These are phyloP conservation scores for Kazachstania sp. DNA, from an alignment of 1,139 yeast species.

Conservation along the genomic window DNA sequence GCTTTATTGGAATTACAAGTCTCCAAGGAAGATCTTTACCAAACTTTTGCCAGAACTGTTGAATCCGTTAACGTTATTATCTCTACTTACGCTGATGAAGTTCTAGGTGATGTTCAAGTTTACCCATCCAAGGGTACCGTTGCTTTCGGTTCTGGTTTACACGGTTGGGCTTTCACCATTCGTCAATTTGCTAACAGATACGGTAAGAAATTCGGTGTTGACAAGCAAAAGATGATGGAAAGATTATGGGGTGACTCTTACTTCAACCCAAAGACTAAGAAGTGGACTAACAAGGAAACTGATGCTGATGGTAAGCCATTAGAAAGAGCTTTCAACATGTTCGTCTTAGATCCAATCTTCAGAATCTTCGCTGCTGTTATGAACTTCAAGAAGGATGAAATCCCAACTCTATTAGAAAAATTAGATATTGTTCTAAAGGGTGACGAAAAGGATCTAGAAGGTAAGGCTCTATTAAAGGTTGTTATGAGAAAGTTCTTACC, in stretches of 20 bases:
- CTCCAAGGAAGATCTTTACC: conserved; percentile 97
- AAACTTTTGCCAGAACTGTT: conserved; percentile 96
- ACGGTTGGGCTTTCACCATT: conserved; percentile 99
- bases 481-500: conserved; percentile 99
- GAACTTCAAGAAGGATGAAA: conserved; percentile 97
- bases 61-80: conserved; percentile 98
- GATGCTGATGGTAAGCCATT: conserved; percentile 92
- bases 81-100: conserved; percentile 87
- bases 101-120: conserved; percentile 93
- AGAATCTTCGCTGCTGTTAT: conserved; percentile 90
- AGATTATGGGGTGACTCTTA: conserved; percentile 99
- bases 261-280: conserved; percentile 99
- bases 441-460: conserved; percentile 96
- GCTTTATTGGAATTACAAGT: conserved; percentile 98
- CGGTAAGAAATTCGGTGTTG: conserved; percentile 99
- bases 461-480: conserved; percentile 95
- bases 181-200: conserved; percentile 98
- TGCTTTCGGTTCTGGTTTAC: conserved; percentile 99
- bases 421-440: conserved; percentile 85
- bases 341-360: conserved; percentile 98
- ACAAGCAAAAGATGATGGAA: conserved; percentile 95
- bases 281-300: conserved; percentile 95
- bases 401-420: conserved; percentile 79
- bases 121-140: conserved; percentile 99
- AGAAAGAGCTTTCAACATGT: conserved; percentile 99